Conservation (phyloP, 768 basidiomycete genomes). For the Lentinula sp. region DNA sequence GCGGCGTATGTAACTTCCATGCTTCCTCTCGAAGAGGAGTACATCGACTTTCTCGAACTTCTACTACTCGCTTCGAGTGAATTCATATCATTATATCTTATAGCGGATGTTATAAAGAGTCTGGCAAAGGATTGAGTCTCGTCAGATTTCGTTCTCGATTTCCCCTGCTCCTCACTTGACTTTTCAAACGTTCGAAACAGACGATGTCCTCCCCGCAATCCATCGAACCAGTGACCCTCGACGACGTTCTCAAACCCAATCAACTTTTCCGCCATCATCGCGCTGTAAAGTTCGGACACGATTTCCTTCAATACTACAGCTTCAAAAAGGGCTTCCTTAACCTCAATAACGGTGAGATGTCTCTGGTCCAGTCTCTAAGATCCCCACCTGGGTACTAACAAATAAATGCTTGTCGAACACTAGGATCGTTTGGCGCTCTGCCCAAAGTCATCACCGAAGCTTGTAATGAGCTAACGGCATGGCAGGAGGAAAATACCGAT, state of each 20-base stretch:
- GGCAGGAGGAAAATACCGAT: constrained; percentile 51
- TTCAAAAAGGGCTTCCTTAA: background rate
- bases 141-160: too few relatives aligned
- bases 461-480: constrained; percentile 31
- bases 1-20: too few relatives aligned
- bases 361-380: too few relatives aligned
- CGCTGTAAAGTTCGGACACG: background rate
- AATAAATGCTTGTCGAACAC: constrained; percentile 23
- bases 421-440: constrained; percentile 57
- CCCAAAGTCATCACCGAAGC: constrained; percentile 44
- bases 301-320: background rate
- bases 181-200: too few relatives aligned
- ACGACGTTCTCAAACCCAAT: background rate
- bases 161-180: too few relatives aligned
- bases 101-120: background rate
- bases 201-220: background rate
- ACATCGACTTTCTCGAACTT: too few relatives aligned
- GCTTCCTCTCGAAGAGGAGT: too few relatives aligned
- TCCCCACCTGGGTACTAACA: background rate
- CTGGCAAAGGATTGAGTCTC: background rate
- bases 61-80: too few relatives aligned
- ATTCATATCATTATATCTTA: too few relatives aligned
- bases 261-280: background rate
- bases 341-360: background rate
- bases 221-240: background rate